A percentile compares a stretch with the other conserved stretches of the same genome.
Evolutionary conservation across 2,329 filamentous ascomycete genomes (phyloP).

Genomic region (Blastomyces gilchristii): DNA sequence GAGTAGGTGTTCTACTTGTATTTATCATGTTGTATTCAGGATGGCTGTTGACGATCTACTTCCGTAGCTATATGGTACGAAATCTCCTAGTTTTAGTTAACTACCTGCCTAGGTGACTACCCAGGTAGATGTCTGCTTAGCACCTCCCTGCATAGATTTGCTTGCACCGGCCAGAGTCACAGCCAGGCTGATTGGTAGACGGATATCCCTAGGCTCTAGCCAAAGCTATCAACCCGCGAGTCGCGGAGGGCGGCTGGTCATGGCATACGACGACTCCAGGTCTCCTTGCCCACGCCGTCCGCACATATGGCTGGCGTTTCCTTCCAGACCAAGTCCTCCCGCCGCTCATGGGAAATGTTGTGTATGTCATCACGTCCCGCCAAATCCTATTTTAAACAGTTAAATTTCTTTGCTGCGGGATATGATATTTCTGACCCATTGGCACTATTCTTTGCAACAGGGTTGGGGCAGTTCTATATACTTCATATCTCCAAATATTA

Average conservation of each 20-base stretch:
- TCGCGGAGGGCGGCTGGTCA: slow-evolving; percentile 42
- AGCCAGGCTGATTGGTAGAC: slow-evolving; percentile 3
- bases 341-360: slow-evolving; percentile 52
- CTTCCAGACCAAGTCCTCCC: slow-evolving; percentile 55
- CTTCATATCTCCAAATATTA: slow-evolving; percentile 51
- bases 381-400: neutral
- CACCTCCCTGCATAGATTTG: neutral
- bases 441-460: slow-evolving; percentile 22
- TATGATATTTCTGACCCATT: neutral
- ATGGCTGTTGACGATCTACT: neutral
- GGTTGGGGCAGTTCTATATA: slow-evolving; percentile 54
- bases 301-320: slow-evolving; percentile 53
- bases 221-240: slow-evolving; percentile 50
- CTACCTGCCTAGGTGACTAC: neutral
- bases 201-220: slow-evolving; percentile 45
- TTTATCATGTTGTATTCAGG: slow-evolving; percentile 11
- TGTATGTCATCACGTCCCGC: slow-evolving; percentile 27
- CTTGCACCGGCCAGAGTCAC: neutral
- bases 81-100: slow-evolving; percentile 5
- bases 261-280: slow-evolving; percentile 52
- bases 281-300: slow-evolving; percentile 50
- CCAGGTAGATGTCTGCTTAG: neutral
- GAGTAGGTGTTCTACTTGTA: slow-evolving; percentile 52
- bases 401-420: neutral
- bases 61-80: slow-evolving; percentile 42